A percentile compares a stretch with the other conserved stretches of the same genome.
phyloP scores from a whole-genome alignment of 1,284 basidiomycete genomes.

The Uromyces viciae-fabae region DNA sequence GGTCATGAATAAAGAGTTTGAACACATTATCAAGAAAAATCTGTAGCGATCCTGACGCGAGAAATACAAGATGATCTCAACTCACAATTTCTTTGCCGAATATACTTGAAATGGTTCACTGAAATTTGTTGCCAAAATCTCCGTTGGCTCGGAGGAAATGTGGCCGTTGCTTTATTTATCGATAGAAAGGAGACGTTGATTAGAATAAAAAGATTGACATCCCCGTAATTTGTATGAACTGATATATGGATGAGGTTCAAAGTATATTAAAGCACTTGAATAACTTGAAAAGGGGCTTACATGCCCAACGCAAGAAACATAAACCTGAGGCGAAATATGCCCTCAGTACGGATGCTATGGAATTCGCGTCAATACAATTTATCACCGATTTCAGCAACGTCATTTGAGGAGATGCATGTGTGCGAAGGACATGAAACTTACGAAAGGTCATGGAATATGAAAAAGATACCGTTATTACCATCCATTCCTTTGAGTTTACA shows the following conservation, averaged over 20 bases:
- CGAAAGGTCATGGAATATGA: constrained; percentile 77
- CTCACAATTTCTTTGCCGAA: constrained; percentile 74
- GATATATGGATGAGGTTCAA: background rate
- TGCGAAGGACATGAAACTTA: background rate
- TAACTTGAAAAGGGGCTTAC: constrained; percentile 65
- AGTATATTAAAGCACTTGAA: constrained; percentile 40
- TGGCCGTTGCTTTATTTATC: background rate
- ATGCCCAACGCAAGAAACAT: constrained; percentile 49
- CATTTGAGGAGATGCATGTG: background rate
- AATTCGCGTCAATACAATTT: background rate
- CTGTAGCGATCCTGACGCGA: background rate
- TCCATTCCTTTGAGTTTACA: constrained; percentile 52
- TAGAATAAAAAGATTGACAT: background rate
- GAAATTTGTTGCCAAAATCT: constrained; percentile 75
- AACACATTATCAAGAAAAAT: background rate
- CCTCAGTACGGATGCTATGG: constrained; percentile 71
- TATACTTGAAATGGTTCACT: constrained; percentile 84
- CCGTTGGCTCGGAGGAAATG: constrained; percentile 59
- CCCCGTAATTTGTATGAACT: background rate
- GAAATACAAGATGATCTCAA: constrained; percentile 1
- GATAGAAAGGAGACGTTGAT: background rate
- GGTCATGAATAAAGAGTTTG: background rate
- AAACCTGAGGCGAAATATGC: constrained; percentile 58
- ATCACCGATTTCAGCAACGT: background rate
- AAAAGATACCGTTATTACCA: constrained; percentile 76